Conservation (phyloP, 495 filamentous ascomycete genomes). For the Trichoderma virens region DNA sequence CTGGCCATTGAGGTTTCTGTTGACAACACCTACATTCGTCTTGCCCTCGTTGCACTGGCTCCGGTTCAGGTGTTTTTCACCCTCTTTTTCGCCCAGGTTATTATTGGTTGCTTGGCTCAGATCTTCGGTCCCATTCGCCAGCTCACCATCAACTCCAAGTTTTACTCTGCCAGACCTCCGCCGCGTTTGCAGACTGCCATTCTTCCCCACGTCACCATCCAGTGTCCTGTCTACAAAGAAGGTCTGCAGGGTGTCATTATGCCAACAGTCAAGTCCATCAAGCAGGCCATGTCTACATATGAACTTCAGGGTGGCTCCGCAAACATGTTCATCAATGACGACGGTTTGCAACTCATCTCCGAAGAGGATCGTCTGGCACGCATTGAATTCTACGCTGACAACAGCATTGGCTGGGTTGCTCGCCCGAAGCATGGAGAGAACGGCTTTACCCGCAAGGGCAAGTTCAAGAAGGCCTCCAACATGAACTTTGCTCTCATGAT, state of each 20-base stretch:
- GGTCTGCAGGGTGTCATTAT: slow-evolving; percentile 56
- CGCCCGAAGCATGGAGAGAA: slow-evolving; percentile 57
- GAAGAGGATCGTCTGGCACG: slow-evolving; percentile 59
- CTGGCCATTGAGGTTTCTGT: slow-evolving; percentile 60
- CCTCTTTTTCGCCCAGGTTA: slow-evolving; percentile 67
- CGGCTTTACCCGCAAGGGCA: slow-evolving; percentile 54
- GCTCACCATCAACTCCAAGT: slow-evolving; percentile 66
- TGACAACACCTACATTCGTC: slow-evolving; percentile 51
- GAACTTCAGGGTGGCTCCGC: slow-evolving; percentile 74
- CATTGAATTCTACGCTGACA: slow-evolving; percentile 60
- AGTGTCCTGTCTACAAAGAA: slow-evolving; percentile 70
- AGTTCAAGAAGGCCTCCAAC: slow-evolving; percentile 74
- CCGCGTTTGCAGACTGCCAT: slow-evolving; percentile 42
- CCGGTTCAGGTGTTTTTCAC: slow-evolving; percentile 76
- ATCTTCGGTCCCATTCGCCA: slow-evolving; percentile 66
- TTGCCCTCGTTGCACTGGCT: slow-evolving; percentile 54
- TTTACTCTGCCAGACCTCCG: slow-evolving; percentile 62
- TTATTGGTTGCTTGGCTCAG: slow-evolving; percentile 66
- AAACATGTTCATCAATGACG: slow-evolving; percentile 76
- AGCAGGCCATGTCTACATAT: slow-evolving; percentile 68
- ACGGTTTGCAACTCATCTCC: slow-evolving; percentile 62
- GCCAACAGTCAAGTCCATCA: slow-evolving; percentile 62
- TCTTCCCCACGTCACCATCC: slow-evolving; percentile 63
- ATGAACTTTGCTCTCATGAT: slow-evolving; percentile 79
- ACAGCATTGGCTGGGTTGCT: slow-evolving; percentile 76